Base-by-base conservation (phyloP, 2,329 filamentous ascomycete species). In the Ascochyta koolunga region DNA sequence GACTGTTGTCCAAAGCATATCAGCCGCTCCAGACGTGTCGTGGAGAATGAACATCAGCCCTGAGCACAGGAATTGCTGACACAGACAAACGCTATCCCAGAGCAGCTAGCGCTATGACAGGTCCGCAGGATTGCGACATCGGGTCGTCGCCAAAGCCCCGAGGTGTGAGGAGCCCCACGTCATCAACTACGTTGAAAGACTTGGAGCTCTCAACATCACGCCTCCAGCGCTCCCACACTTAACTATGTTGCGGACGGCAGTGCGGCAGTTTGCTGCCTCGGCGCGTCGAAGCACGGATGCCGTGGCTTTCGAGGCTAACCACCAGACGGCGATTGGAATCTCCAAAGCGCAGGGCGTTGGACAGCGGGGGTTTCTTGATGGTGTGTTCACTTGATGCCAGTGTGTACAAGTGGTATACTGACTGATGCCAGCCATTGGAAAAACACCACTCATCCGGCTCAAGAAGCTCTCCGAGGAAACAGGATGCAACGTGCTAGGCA, bases 401-500 rank as follows among this genome's bases (percentile, higher is more conserved):
- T 13, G 9, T 5, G 4, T 2, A 29, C 5, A 11, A 29, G 10
- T 13, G 4, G 27, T 11, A 8, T 24, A 42, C 61, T 65, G 38
- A 65, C 38, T 1, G 10, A 0, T 9, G 0, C 27, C 62, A 96
- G 95, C 95, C 50, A 98, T 99, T 78, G 95, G 95, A 61, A 98
- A 98, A 77, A 99, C 95, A 0, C 93, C 95, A 1, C 85, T 99
- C 48, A 96, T 99, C 75, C 88, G 90, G 42, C 82, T 99, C 44
- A 93, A 96, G 77, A 86, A 82, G 58, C 87, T 98, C 64, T 98
- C 93, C 35, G 86, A 91, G 56, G 84, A 96, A 71, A 98, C 95
- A 0, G 92, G 93, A 62, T 98, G 95, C 83, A 90, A 96, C 67
- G 82, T 99, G 54, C 87, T 98, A 35, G 95, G 93, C 70, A 99